Base-by-base conservation (phyloP, 1,284 basidiomycete genomes). In the Sphagnurus paluster region DNA sequence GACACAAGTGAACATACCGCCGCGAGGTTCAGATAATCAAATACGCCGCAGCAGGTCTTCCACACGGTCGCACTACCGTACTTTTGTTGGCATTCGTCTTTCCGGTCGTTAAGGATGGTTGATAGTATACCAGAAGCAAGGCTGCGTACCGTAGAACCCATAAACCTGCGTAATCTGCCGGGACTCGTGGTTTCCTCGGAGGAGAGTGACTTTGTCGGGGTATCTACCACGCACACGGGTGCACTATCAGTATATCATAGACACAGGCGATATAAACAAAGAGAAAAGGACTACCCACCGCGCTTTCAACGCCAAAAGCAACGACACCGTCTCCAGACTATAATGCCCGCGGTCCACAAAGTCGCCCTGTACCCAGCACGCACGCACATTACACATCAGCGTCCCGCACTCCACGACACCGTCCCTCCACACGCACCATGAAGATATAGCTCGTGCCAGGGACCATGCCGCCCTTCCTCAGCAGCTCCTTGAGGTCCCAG, bases 271-370 rank as follows among this genome's bases (percentile, higher is more conserved):
- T 17, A 40, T 19, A 23, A n/a, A 9, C 35, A 41, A 3, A 36
- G 4, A 39, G 11, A 25, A 11, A 36, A 40, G 47, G 14, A 14
- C 28, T 2, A 42, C 75, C 60, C 57, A 90, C 92, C 92, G 80
- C 36, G 93, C 95, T 68, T 98, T 98, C 51, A 96, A 75, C 0
- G 88, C 92, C 48, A 98, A 71, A 33, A 98, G 65, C 46, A 98
- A 68, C 9, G 93, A 95, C 7, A 98, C 86, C 0, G 95, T 98
- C 70, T 98, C 95, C n/a, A 98, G 70, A 61, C 88, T 93, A 64
- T 98, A 98, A 66, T 97, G 93, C 9, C 96, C 96, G 52, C 95
- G 77, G 70, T 98, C 96, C 28, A 98, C 95, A 69, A 98, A 98
- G 68, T 98, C 95, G 43, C 95, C 95, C 93, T 96, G 38, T 17